These are phyloP conservation scores for Thozetella sp. DNA, from an alignment of 495 filamentous ascomycete species.

Conservation along the genomic window DNA sequence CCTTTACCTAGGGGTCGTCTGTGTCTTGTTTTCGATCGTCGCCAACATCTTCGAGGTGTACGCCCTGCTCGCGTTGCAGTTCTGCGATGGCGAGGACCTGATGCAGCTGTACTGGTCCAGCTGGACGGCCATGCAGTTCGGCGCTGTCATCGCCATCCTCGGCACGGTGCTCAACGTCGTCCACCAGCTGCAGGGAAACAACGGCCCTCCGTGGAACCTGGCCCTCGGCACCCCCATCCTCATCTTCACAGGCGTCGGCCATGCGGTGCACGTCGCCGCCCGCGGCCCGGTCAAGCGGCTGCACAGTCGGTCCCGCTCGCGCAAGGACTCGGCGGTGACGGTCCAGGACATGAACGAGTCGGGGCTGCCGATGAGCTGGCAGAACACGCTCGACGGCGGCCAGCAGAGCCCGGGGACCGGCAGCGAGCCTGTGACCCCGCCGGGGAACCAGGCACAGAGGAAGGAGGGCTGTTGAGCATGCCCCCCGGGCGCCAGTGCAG, in stretches of 20 bases:
- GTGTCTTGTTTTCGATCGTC: constrained; percentile 28
- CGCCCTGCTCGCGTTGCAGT: constrained; percentile 40
- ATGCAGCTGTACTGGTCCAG: constrained; percentile 50
- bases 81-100: constrained; percentile 50
- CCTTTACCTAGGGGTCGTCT: constrained; percentile 29
- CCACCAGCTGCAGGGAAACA: constrained; percentile 34
- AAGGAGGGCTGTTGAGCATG: neutral
- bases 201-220: constrained; percentile 48
- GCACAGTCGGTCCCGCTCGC: neutral
- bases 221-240: constrained; percentile 51
- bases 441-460: neutral
- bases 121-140: constrained; percentile 48
- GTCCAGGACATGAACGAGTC: neutral
- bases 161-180: constrained; percentile 41
- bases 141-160: constrained; percentile 47
- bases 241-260: constrained; percentile 43
- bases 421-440: neutral
- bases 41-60: constrained; percentile 42
- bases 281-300: neutral
- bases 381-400: neutral
- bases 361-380: neutral
- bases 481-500: too few species aligned
- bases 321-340: neutral
- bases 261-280: constrained; percentile 31
- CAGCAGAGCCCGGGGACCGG: neutral